These are phyloP conservation scores for Populus deltoides DNA, from an alignment of 345 rosid species.

Conservation along the genomic window DNA sequence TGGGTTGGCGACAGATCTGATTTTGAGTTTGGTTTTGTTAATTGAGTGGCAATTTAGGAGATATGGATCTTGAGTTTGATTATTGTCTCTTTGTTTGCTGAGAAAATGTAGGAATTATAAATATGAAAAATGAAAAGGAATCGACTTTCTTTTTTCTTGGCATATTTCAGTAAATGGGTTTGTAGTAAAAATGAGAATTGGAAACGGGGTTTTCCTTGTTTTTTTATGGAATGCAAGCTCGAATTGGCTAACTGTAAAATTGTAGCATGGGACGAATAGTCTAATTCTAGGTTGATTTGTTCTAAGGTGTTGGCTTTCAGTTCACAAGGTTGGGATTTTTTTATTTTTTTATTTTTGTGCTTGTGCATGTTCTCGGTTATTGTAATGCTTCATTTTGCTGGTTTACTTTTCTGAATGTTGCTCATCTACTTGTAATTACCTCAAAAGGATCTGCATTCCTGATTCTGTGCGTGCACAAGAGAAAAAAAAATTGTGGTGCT, in stretches of 20 bases:
- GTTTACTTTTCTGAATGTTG: background rate
- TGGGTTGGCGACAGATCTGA: constrained; percentile 16
- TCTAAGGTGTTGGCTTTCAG: background rate
- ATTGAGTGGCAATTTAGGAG: background rate
- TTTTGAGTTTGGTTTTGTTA: background rate
- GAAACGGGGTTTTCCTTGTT: background rate
- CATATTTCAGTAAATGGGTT: background rate
- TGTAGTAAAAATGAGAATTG: background rate
- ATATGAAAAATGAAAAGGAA: background rate
- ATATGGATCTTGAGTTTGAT: background rate
- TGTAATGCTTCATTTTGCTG: background rate
- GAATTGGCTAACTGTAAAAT: background rate
- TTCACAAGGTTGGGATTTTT: background rate
- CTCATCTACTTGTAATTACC: background rate
- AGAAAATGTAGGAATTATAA: background rate
- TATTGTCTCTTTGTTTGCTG: background rate
- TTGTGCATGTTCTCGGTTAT: background rate
- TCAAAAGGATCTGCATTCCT: background rate
- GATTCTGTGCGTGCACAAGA: background rate
- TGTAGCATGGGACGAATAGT: background rate
- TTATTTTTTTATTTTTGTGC: background rate
- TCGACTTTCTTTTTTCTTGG: background rate
- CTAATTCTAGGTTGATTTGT: background rate
- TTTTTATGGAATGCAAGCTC: background rate
- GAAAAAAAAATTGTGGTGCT: background rate